Evolutionary conservation across 2,329 filamentous ascomycete genomes (phyloP).

Genomic region (Rachicladosporium sp.): DNA sequence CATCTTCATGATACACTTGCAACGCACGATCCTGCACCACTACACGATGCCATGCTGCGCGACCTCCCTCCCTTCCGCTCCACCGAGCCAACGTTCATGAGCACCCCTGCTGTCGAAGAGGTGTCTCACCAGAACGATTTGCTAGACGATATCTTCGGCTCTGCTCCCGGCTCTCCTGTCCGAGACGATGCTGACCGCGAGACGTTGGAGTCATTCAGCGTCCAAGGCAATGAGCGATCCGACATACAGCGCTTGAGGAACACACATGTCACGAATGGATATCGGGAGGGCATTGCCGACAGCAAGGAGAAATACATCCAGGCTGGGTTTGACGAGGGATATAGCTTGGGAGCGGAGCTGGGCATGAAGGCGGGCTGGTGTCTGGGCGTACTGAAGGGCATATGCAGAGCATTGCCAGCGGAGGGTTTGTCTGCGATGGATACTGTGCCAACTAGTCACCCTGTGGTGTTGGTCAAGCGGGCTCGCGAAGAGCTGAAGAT

Average conservation of each 20-base stretch:
- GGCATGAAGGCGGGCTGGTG: slow-evolving; percentile 63
- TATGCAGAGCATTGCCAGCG: slow-evolving; percentile 39
- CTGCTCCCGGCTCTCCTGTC: slow-evolving; percentile 27
- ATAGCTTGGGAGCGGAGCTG: slow-evolving; percentile 67
- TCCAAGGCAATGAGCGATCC: slow-evolving; percentile 31
- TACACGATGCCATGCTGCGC: too few relatives aligned
- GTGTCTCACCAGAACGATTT: slow-evolving; percentile 13
- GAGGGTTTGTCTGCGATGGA: slow-evolving; percentile 6
- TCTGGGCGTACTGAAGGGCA: slow-evolving; percentile 64
- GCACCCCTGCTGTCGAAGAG: not conserved
- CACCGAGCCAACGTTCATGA: too few relatives aligned
- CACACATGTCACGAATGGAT: slow-evolving; percentile 73
- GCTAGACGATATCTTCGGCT: slow-evolving; percentile 37
- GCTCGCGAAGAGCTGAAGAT: slow-evolving; percentile 34
- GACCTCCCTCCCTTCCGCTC: too few relatives aligned
- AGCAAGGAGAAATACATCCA: slow-evolving; percentile 72
- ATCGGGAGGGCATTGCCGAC: slow-evolving; percentile 70
- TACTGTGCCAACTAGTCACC: slow-evolving; percentile 1
- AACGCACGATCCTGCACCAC: too few relatives aligned
- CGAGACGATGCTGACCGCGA: slow-evolving; percentile 16
- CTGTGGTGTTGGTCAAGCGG: slow-evolving; percentile 10
- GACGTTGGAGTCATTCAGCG: too few relatives aligned
- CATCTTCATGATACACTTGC: too few relatives aligned
- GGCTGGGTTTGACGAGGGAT: slow-evolving; percentile 83
- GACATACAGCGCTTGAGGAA: slow-evolving; percentile 64